Conservation (phyloP, 495 filamentous ascomycete genomes). For the Aspergillus carlsbadensis region DNA sequence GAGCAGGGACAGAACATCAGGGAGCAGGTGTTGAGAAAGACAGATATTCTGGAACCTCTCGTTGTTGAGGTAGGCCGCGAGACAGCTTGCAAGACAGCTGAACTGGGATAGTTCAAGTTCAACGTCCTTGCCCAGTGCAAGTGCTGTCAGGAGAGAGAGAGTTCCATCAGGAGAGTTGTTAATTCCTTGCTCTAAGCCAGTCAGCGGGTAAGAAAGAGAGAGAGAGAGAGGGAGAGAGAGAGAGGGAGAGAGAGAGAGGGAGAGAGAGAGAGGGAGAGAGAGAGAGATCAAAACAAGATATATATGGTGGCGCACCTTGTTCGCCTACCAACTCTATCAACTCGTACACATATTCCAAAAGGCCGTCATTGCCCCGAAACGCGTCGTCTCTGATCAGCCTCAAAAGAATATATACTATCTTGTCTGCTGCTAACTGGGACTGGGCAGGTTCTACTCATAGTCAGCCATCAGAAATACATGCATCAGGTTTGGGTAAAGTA, state of each 20-base stretch:
- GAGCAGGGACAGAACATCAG: conserved; percentile 33
- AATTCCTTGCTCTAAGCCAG: conserved; percentile 32
- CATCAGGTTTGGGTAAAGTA: conserved; percentile 27
- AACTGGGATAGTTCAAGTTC: conserved; percentile 32
- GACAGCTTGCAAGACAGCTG: conserved; percentile 32
- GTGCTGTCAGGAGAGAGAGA: conserved; percentile 35
- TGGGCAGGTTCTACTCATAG: conserved; percentile 47
- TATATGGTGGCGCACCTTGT: conserved; percentile 47
- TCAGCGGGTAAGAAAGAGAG: conserved; percentile 12
- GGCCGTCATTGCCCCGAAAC: conserved; percentile 28
- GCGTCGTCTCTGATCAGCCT: conserved; percentile 35
- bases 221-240: too few species aligned
- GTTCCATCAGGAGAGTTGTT: conserved; percentile 41
- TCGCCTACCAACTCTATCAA: conserved; percentile 40
- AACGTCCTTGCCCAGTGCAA: conserved; percentile 26
- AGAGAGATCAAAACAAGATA: too few species aligned
- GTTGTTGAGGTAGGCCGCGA: conserved; percentile 37
- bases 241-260: too few species aligned
- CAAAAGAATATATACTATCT: conserved; percentile 45
- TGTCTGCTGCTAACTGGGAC: conserved; percentile 60
- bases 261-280: too few species aligned
- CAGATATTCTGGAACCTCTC: conserved; percentile 43
- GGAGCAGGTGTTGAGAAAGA: conserved; percentile 34
- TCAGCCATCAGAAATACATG: conserved; percentile 17
- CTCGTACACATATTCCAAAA: conserved; percentile 41